Conservation (phyloP, 345 rosid genomes). For the Eucalyptus microcorys region DNA sequence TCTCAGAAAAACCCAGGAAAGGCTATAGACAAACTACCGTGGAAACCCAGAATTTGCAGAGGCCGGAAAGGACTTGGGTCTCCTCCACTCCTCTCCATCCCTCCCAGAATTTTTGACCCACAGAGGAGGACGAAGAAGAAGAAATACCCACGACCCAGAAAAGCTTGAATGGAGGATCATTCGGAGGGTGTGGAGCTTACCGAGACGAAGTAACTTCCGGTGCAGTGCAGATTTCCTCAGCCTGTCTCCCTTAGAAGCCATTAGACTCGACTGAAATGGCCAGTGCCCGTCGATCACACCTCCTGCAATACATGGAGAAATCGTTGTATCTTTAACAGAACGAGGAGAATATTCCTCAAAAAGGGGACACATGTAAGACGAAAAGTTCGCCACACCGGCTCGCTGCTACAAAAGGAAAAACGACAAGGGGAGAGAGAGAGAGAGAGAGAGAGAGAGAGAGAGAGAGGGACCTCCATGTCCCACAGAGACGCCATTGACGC, state of each 20-base stretch:
- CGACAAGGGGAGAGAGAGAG: neutral
- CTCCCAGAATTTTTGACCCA: neutral
- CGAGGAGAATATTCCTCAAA: neutral
- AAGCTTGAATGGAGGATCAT: neutral
- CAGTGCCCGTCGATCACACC: neutral
- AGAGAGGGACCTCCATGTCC: neutral
- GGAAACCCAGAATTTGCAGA: neutral
- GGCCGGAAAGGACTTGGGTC: neutral
- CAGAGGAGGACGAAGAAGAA: neutral
- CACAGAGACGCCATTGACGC: neutral
- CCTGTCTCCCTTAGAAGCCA: neutral
- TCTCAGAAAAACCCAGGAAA: neutral
- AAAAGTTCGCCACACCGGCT: neutral
- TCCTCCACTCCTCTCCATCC: neutral
- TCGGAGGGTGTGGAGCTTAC: neutral
- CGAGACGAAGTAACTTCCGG: constrained; percentile 43
- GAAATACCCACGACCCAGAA: neutral
- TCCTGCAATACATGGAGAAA: neutral
- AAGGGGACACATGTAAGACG: neutral
- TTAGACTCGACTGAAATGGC: neutral
- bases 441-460: neutral
- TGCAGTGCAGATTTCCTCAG: constrained; percentile 4
- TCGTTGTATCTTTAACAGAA: neutral
- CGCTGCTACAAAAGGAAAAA: neutral
- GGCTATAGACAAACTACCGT: neutral